Base-by-base conservation (phyloP, 306 rosid genomes). In the Macrotyloma uniflorum region DNA sequence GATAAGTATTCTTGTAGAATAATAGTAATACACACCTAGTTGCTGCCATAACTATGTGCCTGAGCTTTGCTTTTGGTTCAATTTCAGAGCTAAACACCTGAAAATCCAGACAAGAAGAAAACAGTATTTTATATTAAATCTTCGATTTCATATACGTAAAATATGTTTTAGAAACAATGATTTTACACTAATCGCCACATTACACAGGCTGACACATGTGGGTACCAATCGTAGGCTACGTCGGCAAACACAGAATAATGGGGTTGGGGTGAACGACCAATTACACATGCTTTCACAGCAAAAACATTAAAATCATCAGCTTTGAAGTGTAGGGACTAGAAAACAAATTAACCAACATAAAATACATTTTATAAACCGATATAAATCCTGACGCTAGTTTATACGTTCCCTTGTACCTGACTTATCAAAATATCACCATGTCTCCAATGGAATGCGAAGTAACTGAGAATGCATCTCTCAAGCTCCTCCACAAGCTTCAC, bases 401-500 rank as follows among this genome's bases (percentile, higher is more conserved):
- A n/a, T n/a, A n/a, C n/a, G n/a, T n/a, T n/a, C n/a, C n/a, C n/a
- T n/a, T n/a, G n/a, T n/a, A 96, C 99, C 98, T 96, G 98, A 78
- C 86, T 93, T 71, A 96, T 90, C 91, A 89, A 83, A 36, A 85
- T 57, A 79, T 96, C 97, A 26, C 94, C 91, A 24, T 85, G 87
- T 40, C 83, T 87, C 99, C 99, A 96, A 80, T 96, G 99, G 78
- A 93, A 96, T 20, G 97, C 93, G 77, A 91, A 93, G 83, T 96
- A 96, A 84, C 97, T 96, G 30, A 96, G 96, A 76, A 93, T 96
- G 83, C 99, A 96, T 84, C 98, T 85, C 88, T 96, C 99, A 74
- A 96, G 93, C 86, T 96, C 99, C 82, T 96, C 99, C 50, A 96
- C 94, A 59, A 96, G 99, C 88, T 96, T 96, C 54, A 96, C 99